Percentiles rank a stretch among this genome's conserved stretches.
These are phyloP conservation scores for Trypethelium eluteriae DNA, from an alignment of 495 filamentous ascomycete species.

Conservation along the genomic window DNA sequence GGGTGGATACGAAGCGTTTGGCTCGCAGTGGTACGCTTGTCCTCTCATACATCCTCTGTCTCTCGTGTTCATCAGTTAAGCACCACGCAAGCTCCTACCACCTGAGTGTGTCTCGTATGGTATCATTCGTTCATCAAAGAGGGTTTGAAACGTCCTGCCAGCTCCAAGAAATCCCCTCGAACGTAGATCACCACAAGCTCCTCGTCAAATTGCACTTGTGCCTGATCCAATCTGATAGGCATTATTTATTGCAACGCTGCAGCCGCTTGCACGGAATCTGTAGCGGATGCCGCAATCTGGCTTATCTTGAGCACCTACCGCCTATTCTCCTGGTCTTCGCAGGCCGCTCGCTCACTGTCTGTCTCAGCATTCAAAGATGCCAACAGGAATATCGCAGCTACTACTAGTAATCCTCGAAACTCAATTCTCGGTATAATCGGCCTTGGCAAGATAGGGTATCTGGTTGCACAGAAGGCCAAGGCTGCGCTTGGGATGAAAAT, in stretches of 20 bases:
- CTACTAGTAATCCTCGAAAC: slow-evolving; percentile 40
- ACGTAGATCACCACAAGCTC: neutral
- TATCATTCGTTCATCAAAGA: no score
- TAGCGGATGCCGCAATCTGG: slow-evolving; percentile 56
- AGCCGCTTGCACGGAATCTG: slow-evolving; percentile 59
- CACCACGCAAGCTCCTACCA: no score
- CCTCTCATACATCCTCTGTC: no score
- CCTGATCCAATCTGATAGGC: slow-evolving; percentile 36
- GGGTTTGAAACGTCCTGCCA: neutral
- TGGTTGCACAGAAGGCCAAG: slow-evolving; percentile 30
- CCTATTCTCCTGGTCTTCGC: slow-evolving; percentile 52
- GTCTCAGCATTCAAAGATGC: slow-evolving; percentile 46
- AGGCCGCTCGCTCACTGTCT: slow-evolving; percentile 41
- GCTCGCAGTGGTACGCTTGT: slow-evolving; percentile 53
- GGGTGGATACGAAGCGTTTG: slow-evolving; percentile 62
- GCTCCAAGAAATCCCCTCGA: neutral
- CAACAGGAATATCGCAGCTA: slow-evolving; percentile 49
- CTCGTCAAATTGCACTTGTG: neutral
- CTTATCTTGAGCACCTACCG: slow-evolving; percentile 61
- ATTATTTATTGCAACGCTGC: slow-evolving; percentile 67
- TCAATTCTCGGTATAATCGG: slow-evolving; percentile 55
- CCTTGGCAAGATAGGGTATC: slow-evolving; percentile 78
- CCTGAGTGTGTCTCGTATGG: no score
- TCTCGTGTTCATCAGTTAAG: no score
- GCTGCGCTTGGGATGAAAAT: slow-evolving; percentile 36